These are phyloP conservation scores for Botrytis byssoidea DNA, from an alignment of 2,329 filamentous ascomycete species.

Conservation along the genomic window DNA sequence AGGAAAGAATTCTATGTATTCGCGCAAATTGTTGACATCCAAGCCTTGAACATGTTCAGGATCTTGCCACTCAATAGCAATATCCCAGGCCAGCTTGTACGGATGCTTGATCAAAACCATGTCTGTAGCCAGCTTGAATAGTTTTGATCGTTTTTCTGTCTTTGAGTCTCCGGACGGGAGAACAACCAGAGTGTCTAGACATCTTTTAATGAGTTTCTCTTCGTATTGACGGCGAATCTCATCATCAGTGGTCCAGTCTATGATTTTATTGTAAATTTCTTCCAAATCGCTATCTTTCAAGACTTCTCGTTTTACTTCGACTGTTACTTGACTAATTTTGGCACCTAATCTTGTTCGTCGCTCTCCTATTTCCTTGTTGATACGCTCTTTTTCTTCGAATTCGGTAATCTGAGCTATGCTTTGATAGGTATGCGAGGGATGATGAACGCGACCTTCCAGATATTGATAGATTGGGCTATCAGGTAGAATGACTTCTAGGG, in stretches of 20 bases:
- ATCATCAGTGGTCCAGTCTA: slow-evolving; percentile 89
- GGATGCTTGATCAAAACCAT: slow-evolving; percentile 97
- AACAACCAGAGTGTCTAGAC: slow-evolving; percentile 73
- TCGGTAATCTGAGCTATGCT: slow-evolving; percentile 82
- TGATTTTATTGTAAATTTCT: slow-evolving; percentile 74
- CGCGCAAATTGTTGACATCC: slow-evolving; percentile 73
- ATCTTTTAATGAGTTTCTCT: slow-evolving; percentile 81
- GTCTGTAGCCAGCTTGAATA: slow-evolving; percentile 75
- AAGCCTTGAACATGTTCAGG: slow-evolving; percentile 70
- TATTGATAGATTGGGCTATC: slow-evolving; percentile 76
- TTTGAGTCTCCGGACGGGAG: slow-evolving; percentile 66
- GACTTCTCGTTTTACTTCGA: slow-evolving; percentile 85
- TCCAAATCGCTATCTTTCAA: slow-evolving; percentile 75
- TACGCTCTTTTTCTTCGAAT: slow-evolving; percentile 79
- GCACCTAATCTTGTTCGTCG: slow-evolving; percentile 84
- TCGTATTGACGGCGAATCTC: slow-evolving; percentile 80
- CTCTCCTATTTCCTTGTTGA: slow-evolving; percentile 88
- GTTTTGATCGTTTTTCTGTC: slow-evolving; percentile 64
- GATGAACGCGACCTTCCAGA: slow-evolving; percentile 79
- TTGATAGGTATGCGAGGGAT: slow-evolving; percentile 77
- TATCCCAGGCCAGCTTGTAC: slow-evolving; percentile 85
- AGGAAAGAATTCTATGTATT: slow-evolving; percentile 82
- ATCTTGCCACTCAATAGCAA: slow-evolving; percentile 87
- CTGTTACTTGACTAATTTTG: slow-evolving; percentile 75
- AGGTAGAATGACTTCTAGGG: slow-evolving; percentile 74